Base-by-base conservation (phyloP, 345 rosid genomes). In the Dipteronia sinensis region DNA sequence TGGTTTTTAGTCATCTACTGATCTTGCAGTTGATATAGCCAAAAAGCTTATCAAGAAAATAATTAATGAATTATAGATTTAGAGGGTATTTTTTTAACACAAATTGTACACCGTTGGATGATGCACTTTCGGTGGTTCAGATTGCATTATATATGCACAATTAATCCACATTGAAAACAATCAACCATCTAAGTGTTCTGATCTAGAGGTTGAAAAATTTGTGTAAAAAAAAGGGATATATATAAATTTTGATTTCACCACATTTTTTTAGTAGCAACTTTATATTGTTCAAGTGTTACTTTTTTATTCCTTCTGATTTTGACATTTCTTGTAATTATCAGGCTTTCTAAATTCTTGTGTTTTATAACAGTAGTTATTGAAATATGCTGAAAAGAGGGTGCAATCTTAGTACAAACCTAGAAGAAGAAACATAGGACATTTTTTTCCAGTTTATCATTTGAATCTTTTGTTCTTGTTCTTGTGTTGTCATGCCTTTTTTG, bases 1-100 rank as follows among this genome's bases (percentile, higher is more conserved):
- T 22, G 31, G 16, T 56, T 73, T 78, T 69, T 27, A 20, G 6
- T 65, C 53, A 67, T n/a, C 58, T 71, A 17, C 49, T 55, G 27
- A 20, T 73, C 73, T 29, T 15, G 19, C 64, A 20, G 12, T 59
- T 59, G 10, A 59, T 59, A 20, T 6, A 22, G 23, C 17, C 17
- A 59, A 20, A 59, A n/a, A 59, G 25, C 13, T 17, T 53, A 53
- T 53, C n/a, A 53, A 53, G 58, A 53, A 51, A 53, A 53, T 75
- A 47, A 46, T 10, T 61, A 55, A 25, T 31, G 27, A 71, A 71
- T 72, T 72, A 25, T 31, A 19, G 44, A 75, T 31, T 31, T 65
- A 20, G 29, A 20, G 29, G 29, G 19, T 10, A 0, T 10, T 47
- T 38, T 10, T 8, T 70, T 64, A 13, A 49, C 16, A 49, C 55